Conservation (phyloP, 257 asterid genomes). For the Lantana camara region DNA sequence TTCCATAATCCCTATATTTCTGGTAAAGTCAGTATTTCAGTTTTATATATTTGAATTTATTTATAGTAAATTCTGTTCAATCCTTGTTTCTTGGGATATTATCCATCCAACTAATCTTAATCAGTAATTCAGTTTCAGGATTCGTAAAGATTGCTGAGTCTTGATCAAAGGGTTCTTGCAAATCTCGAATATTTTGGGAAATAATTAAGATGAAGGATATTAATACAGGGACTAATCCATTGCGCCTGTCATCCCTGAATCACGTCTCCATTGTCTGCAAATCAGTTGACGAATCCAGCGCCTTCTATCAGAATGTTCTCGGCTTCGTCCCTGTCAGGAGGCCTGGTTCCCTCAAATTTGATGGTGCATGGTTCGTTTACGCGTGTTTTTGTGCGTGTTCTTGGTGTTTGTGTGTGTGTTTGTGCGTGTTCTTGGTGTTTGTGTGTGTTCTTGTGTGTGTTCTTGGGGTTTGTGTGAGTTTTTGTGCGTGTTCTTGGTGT, state of each 20-base stretch:
- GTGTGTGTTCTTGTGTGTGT: not conserved
- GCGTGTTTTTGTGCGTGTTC: no score
- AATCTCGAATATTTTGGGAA: not conserved
- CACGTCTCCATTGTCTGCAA: constrained; percentile 83
- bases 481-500: no score
- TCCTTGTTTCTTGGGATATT: not conserved
- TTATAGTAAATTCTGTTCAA: not conserved
- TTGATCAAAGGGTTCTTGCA: not conserved
- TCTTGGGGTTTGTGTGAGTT: not conserved
- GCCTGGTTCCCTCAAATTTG: constrained; percentile 85
- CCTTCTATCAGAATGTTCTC: constrained; percentile 68
- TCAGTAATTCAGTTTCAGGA: not conserved
- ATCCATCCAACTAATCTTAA: not conserved
- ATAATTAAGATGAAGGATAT: constrained; percentile 49
- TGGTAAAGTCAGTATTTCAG: no score
- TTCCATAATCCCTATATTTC: no score
- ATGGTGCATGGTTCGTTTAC: constrained; percentile 99
- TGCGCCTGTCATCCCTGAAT: constrained; percentile 78
- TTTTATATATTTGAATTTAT: no score
- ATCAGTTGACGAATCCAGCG: constrained; percentile 81
- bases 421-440: no score
- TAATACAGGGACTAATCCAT: constrained; percentile 61
- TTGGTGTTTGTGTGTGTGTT: no score
- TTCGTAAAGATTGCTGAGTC: not conserved
- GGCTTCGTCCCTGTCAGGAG: constrained; percentile 86